Base-by-base conservation (phyloP, 495 filamentous ascomycete genomes). In the Cercophora newfieldiana region DNA sequence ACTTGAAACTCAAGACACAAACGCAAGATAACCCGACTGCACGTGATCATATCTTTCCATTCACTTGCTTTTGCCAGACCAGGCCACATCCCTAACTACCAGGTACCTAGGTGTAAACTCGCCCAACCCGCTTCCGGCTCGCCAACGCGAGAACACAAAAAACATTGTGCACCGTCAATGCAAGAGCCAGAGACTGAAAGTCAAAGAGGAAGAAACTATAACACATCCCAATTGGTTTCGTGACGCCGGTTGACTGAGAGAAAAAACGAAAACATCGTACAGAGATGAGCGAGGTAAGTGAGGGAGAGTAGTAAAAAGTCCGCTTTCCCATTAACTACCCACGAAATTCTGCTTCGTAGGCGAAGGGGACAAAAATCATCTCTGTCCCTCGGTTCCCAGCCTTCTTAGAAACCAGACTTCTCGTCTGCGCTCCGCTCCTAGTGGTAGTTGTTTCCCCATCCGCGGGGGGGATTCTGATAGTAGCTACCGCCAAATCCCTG, bases 401-500 rank as follows among this genome's bases (percentile, higher is more conserved):
- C 4, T 14, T 16, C 37, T 14, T 6, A 2, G 4, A 44, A 44
- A 44, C 37, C 37, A 44, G 37, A 44, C 37, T 44, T 14, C 12
- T 5, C 18, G 37, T 44, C 37, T 44, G 37, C 3, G 37, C 37
- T 44, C 3, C 12, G 37, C 37, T 14, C 37, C 68, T 82, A 82
- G 72, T 82, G 78, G 74, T 93, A 92, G 80, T 91, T 91, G 74
- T 85, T 87, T 68, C 87, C 89, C 88, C 89, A 92, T 14, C 61
- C 85, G 48, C 80, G 80, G 50, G 78, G 79, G 37, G 78, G 75
- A 62, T 79, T 82, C 48, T 83, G 84, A 67, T 88, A 87, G 72
- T 81, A 83, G 68, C 70, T 79, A 64, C 77, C 81, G 33, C 73
- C 75, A 51, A 84, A 83, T 58, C 81, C 82, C 55, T 85, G 82